Evolutionary conservation across 768 basidiomycete genomes (phyloP), one percentile per base, ranked within the genome.

Genomic region (Pleurotus pulmonarius): DNA sequence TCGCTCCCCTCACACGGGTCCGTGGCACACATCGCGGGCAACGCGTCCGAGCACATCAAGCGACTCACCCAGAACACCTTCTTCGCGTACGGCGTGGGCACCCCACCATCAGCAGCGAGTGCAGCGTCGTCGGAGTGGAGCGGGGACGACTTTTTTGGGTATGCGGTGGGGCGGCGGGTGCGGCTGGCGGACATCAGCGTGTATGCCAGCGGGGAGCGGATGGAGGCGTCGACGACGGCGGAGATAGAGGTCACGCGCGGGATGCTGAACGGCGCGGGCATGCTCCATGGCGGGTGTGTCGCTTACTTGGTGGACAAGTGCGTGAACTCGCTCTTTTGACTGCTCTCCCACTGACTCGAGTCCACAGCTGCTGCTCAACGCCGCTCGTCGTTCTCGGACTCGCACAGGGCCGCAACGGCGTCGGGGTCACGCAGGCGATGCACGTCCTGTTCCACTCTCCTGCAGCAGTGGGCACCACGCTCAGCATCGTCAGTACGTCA

Each of bases 271-370:
- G 87, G 87, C 11, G 85, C 86, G 22, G 84, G 85, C 1, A 86
- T 87, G 81, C 73, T 89, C 13, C 88, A 89, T 60, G 88, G 88
- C n/a, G 87, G 85, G 39, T 87, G 86, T 55, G 66, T 90, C 34
- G 83, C 86, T 45, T 88, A 88, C 69, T 72, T 90, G 55, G 82
- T 89, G 44, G 88, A 90, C 69, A 88, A 86, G 85, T 85, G 58
- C 49, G 78, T 69, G 20, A 1, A 1, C 20, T 20, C 20, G 20
- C 20, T 20, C 1, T 20, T n/a, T n/a, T n/a, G n/a, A n/a, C n/a
- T n/a, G n/a, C n/a, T n/a, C 20, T 20, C 20, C 20, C 20, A 20
- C 20, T 20, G 3, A 20, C 20, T 3, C 20, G 20, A 20, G 1
- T 20, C 20, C 20, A 20, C 60, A 85, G 83, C 62, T 87, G 86